Evolutionary conservation across 2,329 filamentous ascomycete species (phyloP), one percentile per base, ranked within the genome.

Genomic region (Truncatella angustata): DNA sequence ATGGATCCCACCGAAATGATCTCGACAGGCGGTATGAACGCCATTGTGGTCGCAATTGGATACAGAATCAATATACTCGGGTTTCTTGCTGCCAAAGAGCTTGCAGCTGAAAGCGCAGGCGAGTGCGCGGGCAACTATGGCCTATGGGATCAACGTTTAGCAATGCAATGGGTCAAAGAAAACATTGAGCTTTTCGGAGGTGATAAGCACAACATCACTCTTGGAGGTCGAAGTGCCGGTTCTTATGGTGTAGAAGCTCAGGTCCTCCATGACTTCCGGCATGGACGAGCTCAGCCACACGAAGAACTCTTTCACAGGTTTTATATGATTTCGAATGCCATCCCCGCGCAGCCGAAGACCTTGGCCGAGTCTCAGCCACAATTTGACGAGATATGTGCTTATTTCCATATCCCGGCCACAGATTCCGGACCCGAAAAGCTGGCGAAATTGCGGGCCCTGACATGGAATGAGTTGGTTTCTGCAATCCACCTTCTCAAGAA

Each of bases 1-100:
- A 71, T 74, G 68, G 67, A 76, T 46, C 72, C 74, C 0, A 75
- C 72, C 0, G 73, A 77, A 52, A 58, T 76, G 10, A 69, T 73
- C 1, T 66, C 68, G 3, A 65, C 63, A 1, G 64, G 65, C 1
- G 61, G 58, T 2, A 56, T 76, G 3, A 56, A 63, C 57, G 64
- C 70, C 51, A 56, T 69, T 49, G 64, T 66, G 70, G 70, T 80
- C 1, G 73, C 70, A 30, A 73, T 79, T 59, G 74, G 74, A 56
- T 76, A 84, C 61, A 73, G 82, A 5, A 72, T 85, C 37, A 76
- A 77, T 6, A 77, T 78, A 3, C 73, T 86, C 60, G 85, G 85
- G 0, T 87, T 88, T 61, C 60, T 87, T n/a, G 74, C 75, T 20
- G 82, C 67, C 48, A 7, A 20, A 14, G 45, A 36, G 14, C 45